Conservation (phyloP, 352 stramenopile species). For the Phytophthora sp. region DNA sequence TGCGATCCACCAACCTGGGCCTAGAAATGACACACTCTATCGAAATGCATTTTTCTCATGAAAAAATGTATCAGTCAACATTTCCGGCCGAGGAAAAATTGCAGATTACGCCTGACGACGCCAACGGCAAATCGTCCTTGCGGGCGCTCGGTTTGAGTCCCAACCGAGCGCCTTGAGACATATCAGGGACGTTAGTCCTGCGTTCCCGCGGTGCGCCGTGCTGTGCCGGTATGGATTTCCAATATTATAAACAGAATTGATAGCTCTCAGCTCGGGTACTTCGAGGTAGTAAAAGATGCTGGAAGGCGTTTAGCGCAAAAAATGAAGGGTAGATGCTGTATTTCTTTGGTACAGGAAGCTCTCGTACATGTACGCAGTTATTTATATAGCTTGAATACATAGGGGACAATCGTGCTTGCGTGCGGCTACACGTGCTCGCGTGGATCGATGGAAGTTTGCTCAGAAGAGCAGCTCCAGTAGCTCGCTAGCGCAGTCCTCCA, state of each 20-base stretch:
- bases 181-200: constrained; percentile 25
- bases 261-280: too few species aligned
- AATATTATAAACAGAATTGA: too few species aligned
- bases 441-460: constrained; percentile 2
- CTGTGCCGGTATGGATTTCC: too few species aligned
- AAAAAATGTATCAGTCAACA: constrained; percentile 18
- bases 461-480: constrained; percentile 75
- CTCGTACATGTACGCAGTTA: constrained; percentile 30
- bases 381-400: constrained; percentile 42
- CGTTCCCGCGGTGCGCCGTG: too few species aligned
- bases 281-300: constrained; percentile 10
- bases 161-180: too few species aligned
- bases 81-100: background rate
- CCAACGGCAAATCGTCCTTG: constrained; percentile 4
- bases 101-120: constrained; percentile 13
- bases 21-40: constrained; percentile 9
- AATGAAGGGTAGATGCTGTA: constrained; percentile 32
- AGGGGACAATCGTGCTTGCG: constrained; percentile 6
- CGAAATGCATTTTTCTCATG: constrained; percentile 29
- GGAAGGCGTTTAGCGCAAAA: background rate
- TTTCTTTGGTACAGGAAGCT: constrained; percentile 42
- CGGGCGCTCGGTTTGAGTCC: constrained; percentile 1
- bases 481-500: constrained; percentile 71
- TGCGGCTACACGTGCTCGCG: constrained; percentile 25
- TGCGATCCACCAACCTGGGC: constrained; percentile 4